Conservation (phyloP, 2,329 filamentous ascomycete genomes). For the Exophiala aquamarina region DNA sequence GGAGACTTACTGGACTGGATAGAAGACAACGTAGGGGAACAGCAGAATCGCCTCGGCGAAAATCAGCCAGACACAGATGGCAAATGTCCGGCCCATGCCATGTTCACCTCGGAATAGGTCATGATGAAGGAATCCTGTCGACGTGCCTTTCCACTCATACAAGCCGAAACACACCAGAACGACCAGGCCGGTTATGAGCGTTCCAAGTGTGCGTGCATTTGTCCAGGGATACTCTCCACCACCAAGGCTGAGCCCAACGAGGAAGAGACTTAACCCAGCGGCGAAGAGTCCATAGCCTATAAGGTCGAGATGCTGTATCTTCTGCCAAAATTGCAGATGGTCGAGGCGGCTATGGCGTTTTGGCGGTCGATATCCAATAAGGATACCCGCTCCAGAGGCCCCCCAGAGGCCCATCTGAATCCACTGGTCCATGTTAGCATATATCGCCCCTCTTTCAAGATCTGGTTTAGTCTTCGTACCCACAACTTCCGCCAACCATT, state of each 20-base stretch:
- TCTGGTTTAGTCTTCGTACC: slow-evolving; percentile 10
- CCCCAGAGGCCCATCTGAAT: slow-evolving; percentile 17
- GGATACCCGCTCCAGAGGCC: not conserved
- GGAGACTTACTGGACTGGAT: slow-evolving; percentile 14
- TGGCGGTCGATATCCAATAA: slow-evolving; percentile 8
- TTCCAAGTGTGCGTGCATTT: not conserved
- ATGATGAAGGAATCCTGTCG: slow-evolving; percentile 12
- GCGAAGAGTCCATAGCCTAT: not conserved
- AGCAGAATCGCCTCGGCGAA: slow-evolving; percentile 11
- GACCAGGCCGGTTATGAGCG: slow-evolving; percentile 5
- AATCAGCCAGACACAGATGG: slow-evolving; percentile 8
- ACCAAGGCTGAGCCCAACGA: slow-evolving; percentile 4
- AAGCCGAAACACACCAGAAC: slow-evolving; percentile 9
- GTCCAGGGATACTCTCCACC: slow-evolving; percentile 11
- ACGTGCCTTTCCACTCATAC: slow-evolving; percentile 18
- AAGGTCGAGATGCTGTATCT: slow-evolving; percentile 5
- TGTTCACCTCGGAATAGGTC: slow-evolving; percentile 12
- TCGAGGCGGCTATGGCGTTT: slow-evolving; percentile 6
- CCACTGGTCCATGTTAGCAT: slow-evolving; percentile 6
- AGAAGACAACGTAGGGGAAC: slow-evolving; percentile 10
- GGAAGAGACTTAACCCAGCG: slow-evolving; percentile 1
- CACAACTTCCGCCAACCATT: slow-evolving; percentile 16
- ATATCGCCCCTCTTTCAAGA: not conserved
- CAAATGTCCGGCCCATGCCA: slow-evolving; percentile 10
- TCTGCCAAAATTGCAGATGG: slow-evolving; percentile 5